These are phyloP conservation scores for Bertia moriformis DNA, from an alignment of 2,329 filamentous ascomycete species.

Conservation along the genomic window DNA sequence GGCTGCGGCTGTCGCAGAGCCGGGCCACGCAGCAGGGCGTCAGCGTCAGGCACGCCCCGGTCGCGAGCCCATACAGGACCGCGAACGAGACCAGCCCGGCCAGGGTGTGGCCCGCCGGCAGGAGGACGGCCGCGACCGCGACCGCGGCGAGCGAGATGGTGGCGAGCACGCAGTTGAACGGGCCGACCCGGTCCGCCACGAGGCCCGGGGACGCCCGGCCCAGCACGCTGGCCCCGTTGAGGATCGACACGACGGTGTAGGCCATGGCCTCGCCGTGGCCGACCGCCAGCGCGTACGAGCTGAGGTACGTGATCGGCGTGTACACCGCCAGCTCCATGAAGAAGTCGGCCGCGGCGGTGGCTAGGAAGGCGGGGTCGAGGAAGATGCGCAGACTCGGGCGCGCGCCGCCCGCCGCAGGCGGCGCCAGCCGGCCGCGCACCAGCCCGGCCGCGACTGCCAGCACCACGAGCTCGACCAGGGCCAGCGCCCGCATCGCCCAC, in stretches of 20 bases:
- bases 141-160: neutral
- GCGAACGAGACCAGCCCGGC: neutral
- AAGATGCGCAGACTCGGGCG: neutral
- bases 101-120: neutral
- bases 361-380: neutral
- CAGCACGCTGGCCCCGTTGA: neutral
- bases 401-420: no score
- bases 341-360: neutral
- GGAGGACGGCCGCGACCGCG: neutral
- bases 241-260: neutral
- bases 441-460: neutral
- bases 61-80: neutral
- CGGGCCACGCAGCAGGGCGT: neutral
- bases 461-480: neutral
- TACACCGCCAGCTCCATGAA: neutral
- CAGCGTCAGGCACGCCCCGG: neutral
- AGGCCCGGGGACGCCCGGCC: neutral
- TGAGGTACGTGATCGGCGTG: neutral
- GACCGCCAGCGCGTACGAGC: neutral
- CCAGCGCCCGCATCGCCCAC: constrained; percentile 4
- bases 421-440: neutral
- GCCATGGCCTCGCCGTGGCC: neutral
- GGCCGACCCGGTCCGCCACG: neutral
- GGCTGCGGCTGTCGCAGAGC: neutral
- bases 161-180: neutral